Base-by-base conservation (phyloP, 176 grass and related monocot genomes). In the Hsuehochloa calcarea region DNA sequence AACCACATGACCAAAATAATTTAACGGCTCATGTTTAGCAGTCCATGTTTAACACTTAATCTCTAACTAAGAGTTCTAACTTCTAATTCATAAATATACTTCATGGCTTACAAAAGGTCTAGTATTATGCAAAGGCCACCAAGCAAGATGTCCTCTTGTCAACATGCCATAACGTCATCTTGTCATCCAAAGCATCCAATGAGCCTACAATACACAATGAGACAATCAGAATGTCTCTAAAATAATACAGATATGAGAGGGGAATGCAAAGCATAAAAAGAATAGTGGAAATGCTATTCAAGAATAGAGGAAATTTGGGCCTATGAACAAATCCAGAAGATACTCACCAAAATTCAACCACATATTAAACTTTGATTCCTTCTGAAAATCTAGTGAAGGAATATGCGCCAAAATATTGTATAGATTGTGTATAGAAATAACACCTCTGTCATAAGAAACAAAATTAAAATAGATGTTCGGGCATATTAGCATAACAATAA, bases 331-430 rank as follows among this genome's bases (percentile, higher is more conserved):
- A 66, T 68, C 9, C 15, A 62, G 55, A 58, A 50, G 82, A 73
- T 59, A 87, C 85, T 87, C 59, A 93, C 96, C 96, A 39, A 85
- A 80, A 78, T 83, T 55, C 77, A 87, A 92, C 93, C 89, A 95
- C 87, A 93, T 93, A 69, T 92, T 85, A 81, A 86, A 92, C 50
- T 60, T 58, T 85, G 78, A 72, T 85, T 95, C 96, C 65, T 89
- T 85, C 52, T 91, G 75, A 63, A 87, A 64, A 68, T 93, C 89
- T 81, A 92, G 68, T 9, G 71, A 52, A 81, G 93, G 93, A 69
- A 92, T 65, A 85, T 80, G 77, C 8, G 31, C 90, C 77, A 98
- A 92, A 64, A 92, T 60, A 46, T 85, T 85, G 83, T 95, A 89
- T 64, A 91, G 84, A 55, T 93, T 95, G 72, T 34, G 65, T 75